Conservation (phyloP, 768 basidiomycete genomes). For the Tulasnella sp. region DNA sequence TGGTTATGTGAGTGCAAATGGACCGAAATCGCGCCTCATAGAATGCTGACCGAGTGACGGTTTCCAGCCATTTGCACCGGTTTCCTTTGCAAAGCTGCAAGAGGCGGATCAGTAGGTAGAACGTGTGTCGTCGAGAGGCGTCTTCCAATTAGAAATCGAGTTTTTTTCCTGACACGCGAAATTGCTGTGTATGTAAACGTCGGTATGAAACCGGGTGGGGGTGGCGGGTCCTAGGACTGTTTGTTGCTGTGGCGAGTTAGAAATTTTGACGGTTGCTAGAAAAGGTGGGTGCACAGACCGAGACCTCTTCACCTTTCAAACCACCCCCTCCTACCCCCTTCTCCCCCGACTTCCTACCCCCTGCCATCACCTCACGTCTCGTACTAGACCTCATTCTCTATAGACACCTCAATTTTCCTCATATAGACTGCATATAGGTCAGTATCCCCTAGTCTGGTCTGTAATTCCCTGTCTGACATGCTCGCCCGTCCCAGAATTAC, state of each 20-base stretch:
- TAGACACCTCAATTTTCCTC: not conserved
- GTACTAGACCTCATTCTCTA: constrained; percentile 13
- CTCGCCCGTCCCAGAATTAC: constrained; percentile 10
- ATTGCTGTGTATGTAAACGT: too few relatives aligned
- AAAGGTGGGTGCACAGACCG: not conserved
- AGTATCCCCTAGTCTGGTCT: constrained; percentile 15
- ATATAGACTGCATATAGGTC: constrained; percentile 24
- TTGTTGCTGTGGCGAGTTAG: not conserved
- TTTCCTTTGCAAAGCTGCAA: constrained; percentile 26
- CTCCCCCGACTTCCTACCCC: constrained; percentile 7
- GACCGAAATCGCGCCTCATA: too few relatives aligned
- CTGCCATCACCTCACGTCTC: constrained; percentile 4
- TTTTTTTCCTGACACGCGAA: too few relatives aligned
- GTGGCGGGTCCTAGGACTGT: too few relatives aligned
- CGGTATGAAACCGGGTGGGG: too few relatives aligned
- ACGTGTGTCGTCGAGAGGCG: constrained; percentile 2
- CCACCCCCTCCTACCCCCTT: not conserved
- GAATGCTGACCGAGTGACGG: constrained; percentile 17
- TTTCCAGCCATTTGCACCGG: constrained; percentile 26
- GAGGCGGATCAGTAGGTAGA: constrained; percentile 22
- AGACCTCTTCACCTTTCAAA: not conserved
- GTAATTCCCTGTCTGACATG: constrained; percentile 27
- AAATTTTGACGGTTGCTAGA: constrained; percentile 10
- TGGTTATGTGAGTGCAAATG: constrained; percentile 57
- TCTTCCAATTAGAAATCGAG: too few relatives aligned